Evolutionary conservation across 306 rosid species (phyloP).

Genomic region (Pachyrhizus erosus): DNA sequence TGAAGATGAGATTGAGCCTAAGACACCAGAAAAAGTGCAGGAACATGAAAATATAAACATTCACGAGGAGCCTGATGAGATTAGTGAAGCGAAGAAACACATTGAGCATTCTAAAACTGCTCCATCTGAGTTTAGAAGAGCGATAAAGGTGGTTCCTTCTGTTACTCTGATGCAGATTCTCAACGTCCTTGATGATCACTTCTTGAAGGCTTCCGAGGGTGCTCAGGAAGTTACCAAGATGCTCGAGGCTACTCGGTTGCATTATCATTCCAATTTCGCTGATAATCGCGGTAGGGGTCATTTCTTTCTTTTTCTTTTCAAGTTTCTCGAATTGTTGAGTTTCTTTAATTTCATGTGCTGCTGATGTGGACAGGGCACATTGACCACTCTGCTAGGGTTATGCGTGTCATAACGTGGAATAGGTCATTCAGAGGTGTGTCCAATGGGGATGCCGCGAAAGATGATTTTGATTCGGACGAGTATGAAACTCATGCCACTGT

Average conservation of each 20-base stretch:
- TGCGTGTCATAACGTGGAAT: conserved; percentile 91
- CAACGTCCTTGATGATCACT: conserved; percentile 68
- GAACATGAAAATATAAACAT: not conserved
- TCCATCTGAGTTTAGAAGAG: conserved; percentile 70
- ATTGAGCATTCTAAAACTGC: conserved; percentile 76
- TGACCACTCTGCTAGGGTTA: conserved; percentile 87
- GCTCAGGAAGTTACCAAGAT: conserved; percentile 81
- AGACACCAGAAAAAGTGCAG: conserved; percentile 71
- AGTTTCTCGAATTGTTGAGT: conserved; percentile 1
- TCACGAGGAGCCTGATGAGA: conserved; percentile 33
- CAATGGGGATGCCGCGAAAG: conserved; percentile 73
- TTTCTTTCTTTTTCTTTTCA: not conserved
- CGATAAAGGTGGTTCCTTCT: conserved; percentile 49
- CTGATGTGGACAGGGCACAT: conserved; percentile 67
- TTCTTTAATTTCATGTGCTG: not conserved
- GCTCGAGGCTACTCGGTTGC: conserved; percentile 93
- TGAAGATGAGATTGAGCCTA: conserved; percentile 68
- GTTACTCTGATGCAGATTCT: conserved; percentile 65
- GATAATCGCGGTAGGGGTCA: conserved; percentile 70
- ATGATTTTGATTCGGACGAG: conserved; percentile 76
- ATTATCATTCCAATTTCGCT: conserved; percentile 89
- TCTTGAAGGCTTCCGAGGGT: conserved; percentile 70
- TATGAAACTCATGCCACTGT: conserved; percentile 85
- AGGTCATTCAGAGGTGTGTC: conserved; percentile 72
- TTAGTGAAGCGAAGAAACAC: conserved; percentile 43